These are phyloP conservation scores for Naganishia vishniacii DNA, from an alignment of 768 basidiomycete genomes.

Conservation along the genomic window DNA sequence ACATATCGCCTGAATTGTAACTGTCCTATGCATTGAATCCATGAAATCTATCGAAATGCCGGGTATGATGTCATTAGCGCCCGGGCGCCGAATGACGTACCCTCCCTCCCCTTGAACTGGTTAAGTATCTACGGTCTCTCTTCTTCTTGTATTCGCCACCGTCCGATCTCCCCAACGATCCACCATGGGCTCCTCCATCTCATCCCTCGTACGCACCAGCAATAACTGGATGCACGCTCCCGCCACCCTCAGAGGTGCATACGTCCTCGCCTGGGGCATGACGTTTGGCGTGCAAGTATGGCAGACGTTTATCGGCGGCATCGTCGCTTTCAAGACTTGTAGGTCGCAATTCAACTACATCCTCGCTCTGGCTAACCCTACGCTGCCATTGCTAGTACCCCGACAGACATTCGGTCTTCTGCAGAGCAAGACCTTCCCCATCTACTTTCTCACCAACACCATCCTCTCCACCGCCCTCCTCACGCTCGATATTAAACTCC, in stretches of 20 bases:
- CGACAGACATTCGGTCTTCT: constrained; percentile 67
- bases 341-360: neutral
- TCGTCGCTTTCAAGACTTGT: constrained; percentile 23
- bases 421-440: constrained; percentile 68
- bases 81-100: neutral
- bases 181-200: constrained; percentile 22
- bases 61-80: neutral
- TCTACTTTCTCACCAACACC: constrained; percentile 65
- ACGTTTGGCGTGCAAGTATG: constrained; percentile 25
- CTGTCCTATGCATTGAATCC: neutral
- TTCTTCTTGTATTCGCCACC: neutral
- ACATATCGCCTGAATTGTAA: neutral
- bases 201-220: neutral
- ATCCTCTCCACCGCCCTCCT: constrained; percentile 57
- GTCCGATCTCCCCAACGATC: neutral
- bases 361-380: neutral
- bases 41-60: neutral
- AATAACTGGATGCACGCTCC: constrained; percentile 21
- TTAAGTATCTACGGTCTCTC: neutral
- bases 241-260: constrained; percentile 17
- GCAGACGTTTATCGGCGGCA: constrained; percentile 26
- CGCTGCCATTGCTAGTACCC: constrained; percentile 46
- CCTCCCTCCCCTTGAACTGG: neutral
- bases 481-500: constrained; percentile 43
- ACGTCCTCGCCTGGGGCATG: constrained; percentile 25